Evolutionary conservation across 164 flowering plant genomes (phyloP).

Genomic region (Liriodendron chinense): DNA sequence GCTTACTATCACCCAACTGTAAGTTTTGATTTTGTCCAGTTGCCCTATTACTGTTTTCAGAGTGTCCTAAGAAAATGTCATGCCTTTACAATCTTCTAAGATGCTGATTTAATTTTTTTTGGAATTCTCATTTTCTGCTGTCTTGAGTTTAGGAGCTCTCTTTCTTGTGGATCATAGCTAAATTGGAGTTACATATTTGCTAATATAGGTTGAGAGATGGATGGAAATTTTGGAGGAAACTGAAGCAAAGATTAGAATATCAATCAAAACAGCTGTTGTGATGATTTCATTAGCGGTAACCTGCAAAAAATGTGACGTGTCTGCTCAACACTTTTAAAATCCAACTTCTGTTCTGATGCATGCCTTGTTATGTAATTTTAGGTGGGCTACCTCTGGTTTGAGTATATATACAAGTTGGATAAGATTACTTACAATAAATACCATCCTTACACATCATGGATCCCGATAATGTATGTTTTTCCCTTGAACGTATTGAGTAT

Average conservation of each 20-base stretch:
- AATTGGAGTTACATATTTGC: not conserved
- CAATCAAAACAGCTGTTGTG: conserved; percentile 59
- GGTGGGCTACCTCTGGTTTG: conserved; percentile 89
- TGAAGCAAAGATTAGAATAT: conserved; percentile 55
- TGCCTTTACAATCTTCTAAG: not conserved
- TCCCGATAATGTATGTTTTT: conserved; percentile 81
- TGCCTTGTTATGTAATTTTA: conserved; percentile 16
- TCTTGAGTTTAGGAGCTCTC: too few species aligned
- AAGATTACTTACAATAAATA: conserved; percentile 82
- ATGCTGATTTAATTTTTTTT: not conserved
- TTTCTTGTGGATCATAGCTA: not conserved
- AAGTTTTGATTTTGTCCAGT: conserved; percentile 21
- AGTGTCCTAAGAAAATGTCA: not conserved
- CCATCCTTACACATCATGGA: conserved; percentile 99
- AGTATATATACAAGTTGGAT: conserved; percentile 87
- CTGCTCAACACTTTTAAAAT: not conserved
- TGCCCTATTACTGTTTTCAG: not conserved
- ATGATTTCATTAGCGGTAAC: conserved; percentile 48
- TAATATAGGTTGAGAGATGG: conserved; percentile 84
- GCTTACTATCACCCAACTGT: conserved; percentile 95
- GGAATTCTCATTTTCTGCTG: not conserved
- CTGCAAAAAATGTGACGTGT: not conserved
- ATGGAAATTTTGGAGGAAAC: conserved; percentile 96
- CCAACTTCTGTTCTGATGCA: not conserved
- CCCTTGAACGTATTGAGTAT: not conserved